Base-by-base conservation (phyloP, 768 basidiomycete genomes). In the Mrakia blollopis region DNA sequence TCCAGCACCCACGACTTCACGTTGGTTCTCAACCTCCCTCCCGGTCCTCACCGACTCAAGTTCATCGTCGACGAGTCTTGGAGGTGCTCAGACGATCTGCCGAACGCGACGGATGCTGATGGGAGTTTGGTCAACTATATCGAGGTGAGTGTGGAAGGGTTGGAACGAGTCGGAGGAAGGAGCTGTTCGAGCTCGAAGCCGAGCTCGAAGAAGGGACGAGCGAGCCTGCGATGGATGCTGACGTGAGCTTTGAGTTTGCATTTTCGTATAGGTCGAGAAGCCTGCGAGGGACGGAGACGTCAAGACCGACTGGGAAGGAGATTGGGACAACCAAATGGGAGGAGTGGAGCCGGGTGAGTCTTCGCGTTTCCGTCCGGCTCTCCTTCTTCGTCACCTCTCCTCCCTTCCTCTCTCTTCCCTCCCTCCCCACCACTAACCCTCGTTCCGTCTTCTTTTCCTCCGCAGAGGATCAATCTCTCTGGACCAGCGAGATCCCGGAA, bases 121-220 rank as follows among this genome's bases (percentile, higher is more conserved):
- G 96, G 96, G 44, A 91, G 91, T 37, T 86, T 98, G 63, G 93
- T 96, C 73, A 98, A 98, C 85, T 98, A 96, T 82, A 90, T 98
- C 76, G 89, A 91, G 62, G 91, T 92, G 2, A 80, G 80, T 72
- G n/a, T 10, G n/a, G 50, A 6, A n/a, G n/a, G n/a, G n/a, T 21
- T n/a, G 52, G 52, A 54, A 16, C 16, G 18, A 16, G 50, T 52
- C 16, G 50, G 50, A 52, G 50, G 52, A 5, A 52, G 8, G 18
- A 41, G 39, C 39, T n/a, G n/a, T n/a, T n/a, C n/a, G n/a, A n/a
- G 39, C 52, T 52, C 52, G n/a, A n/a, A n/a, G n/a, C 5, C 52
- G 52, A 52, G 52, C 54, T 47, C 44, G 44, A 47, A 47, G 54
- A n/a, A 41, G 39, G 11, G 14, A 14, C 44, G 44, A 14, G 44